These are phyloP conservation scores for Amoeboaphelidium protococcarum DNA, from an alignment of 371 early-diverging fungal genomes.

Conservation along the genomic window DNA sequence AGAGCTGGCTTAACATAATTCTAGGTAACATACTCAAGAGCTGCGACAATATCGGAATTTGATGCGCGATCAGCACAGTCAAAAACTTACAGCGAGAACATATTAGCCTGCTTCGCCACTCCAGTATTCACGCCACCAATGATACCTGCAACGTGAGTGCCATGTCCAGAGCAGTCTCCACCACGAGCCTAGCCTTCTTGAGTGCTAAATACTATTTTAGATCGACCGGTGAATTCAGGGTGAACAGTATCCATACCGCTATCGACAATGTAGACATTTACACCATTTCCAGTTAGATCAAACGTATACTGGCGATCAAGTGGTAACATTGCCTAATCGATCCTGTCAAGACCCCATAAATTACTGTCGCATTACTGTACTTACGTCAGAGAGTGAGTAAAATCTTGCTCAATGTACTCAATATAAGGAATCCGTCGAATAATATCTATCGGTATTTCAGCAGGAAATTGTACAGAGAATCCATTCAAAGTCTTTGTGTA, in stretches of 20 bases:
- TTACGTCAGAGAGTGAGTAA: neutral
- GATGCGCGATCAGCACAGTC: conserved; percentile 1
- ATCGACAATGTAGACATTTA: neutral
- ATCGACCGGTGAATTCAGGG: neutral
- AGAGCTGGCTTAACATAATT: conserved; percentile 5
- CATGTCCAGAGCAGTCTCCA: conserved; percentile 23
- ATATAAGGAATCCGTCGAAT: conserved; percentile 1
- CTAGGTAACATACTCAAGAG: conserved; percentile 2
- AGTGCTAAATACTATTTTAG: too few species aligned
- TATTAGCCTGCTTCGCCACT: conserved; percentile 13
- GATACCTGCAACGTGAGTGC: conserved; percentile 20
- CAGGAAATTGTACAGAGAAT: neutral
- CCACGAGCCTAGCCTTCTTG: too few species aligned
- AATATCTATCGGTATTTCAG: neutral
- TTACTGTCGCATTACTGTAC: neutral
- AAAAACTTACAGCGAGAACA: conserved; percentile 11
- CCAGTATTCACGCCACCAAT: conserved; percentile 14
- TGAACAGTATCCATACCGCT: neutral
- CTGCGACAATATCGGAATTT: conserved; percentile 6
- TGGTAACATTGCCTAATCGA: neutral
- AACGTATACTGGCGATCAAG: neutral
- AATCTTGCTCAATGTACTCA: neutral
- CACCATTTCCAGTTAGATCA: neutral
- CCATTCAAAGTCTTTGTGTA: neutral
- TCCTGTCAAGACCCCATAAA: neutral